phyloP scores from a whole-genome alignment of 805 yeast genomes.

The Saturnispora gosingensis region DNA sequence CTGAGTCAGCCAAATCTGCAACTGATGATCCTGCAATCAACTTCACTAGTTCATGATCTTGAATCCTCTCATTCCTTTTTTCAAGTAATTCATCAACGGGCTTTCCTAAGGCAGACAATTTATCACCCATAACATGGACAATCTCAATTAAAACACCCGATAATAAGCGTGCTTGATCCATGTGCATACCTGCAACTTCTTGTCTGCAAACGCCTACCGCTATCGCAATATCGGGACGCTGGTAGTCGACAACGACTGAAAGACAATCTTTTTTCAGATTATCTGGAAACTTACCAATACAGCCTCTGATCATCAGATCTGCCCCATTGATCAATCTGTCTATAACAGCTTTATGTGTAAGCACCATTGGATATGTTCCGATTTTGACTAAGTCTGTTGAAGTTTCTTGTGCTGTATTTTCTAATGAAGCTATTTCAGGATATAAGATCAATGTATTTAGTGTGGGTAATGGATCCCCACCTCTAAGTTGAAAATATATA shows the following conservation, averaged over 20 bases:
- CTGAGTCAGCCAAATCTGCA: not conserved
- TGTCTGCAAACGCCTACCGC: conserved; percentile 62
- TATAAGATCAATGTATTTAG: conserved; percentile 62
- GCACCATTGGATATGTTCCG: conserved; percentile 44
- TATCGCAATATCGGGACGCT: conserved; percentile 50
- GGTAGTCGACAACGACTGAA: conserved; percentile 62
- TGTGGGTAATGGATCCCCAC: conserved; percentile 43
- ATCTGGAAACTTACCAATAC: conserved; percentile 48
- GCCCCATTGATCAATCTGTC: conserved; percentile 72
- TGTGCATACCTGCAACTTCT: conserved; percentile 33
- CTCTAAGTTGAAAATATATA: conserved; percentile 47
- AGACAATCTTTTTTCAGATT: conserved; percentile 41
- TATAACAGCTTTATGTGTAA: conserved; percentile 68
- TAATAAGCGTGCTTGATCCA: conserved; percentile 42
- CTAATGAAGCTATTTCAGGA: conserved; percentile 35
- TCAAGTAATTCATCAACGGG: conserved; percentile 5
- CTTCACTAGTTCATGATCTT: not conserved
- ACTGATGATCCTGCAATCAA: not conserved
- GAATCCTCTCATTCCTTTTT: not conserved
- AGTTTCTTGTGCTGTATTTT: not conserved
- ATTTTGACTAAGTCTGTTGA: not conserved
- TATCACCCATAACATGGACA: conserved; percentile 61
- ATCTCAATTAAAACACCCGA: conserved; percentile 74
- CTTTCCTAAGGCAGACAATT: conserved; percentile 29
- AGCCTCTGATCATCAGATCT: conserved; percentile 68